These are phyloP conservation scores for Dianthus caryophyllus DNA, from an alignment of 148 eudicot species.

Conservation along the genomic window DNA sequence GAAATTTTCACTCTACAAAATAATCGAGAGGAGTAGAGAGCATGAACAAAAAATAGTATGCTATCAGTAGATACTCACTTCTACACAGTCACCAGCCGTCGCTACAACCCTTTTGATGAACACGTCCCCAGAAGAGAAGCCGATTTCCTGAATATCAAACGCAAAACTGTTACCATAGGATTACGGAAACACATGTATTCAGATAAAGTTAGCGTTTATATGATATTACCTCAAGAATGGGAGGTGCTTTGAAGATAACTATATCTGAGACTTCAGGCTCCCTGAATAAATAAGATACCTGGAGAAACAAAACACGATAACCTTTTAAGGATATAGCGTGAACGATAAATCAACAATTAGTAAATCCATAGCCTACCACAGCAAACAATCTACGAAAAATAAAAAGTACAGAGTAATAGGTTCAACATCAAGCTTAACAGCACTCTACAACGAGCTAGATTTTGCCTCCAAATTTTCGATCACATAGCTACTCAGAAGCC, in stretches of 20 bases:
- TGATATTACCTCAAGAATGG: constrained; percentile 62
- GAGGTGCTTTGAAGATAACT: constrained; percentile 78
- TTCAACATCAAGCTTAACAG: not conserved
- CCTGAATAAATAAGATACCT: constrained; percentile 82
- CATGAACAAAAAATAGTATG: not conserved
- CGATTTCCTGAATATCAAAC: no score
- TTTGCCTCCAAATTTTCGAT: not conserved
- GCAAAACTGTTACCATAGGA: no score
- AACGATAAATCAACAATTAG: not conserved
- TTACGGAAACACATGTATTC: no score
- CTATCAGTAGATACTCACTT: no score
- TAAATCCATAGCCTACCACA: not conserved
- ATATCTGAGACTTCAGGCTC: constrained; percentile 78
- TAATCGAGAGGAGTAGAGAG: not conserved
- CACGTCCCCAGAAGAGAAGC: no score
- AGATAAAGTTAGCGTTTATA: no score
- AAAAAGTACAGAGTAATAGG: not conserved
- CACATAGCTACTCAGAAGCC: not conserved
- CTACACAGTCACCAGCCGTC: no score
- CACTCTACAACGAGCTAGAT: not conserved
- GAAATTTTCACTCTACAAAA: not conserved
- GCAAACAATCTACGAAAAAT: not conserved
- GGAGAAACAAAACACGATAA: constrained; percentile 17
- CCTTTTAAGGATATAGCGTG: not conserved
- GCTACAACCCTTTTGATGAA: no score